These are phyloP conservation scores for Styphnolobium japonicum DNA, from an alignment of 306 rosid genomes.

Conservation along the genomic window DNA sequence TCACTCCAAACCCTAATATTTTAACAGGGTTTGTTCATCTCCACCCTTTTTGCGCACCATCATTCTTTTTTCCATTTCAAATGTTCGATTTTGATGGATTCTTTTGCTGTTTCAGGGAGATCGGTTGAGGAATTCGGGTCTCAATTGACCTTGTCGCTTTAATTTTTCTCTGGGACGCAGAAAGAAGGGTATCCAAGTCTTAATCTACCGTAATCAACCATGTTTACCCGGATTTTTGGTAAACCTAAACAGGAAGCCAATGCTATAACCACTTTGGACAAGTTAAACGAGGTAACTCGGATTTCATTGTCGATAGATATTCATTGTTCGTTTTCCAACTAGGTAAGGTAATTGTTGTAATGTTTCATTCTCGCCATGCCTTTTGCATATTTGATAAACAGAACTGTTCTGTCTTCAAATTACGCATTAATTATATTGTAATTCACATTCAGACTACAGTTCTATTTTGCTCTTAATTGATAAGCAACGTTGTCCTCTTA, in stretches of 20 bases:
- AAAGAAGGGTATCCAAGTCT: conserved; percentile 33
- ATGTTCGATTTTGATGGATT: not conserved
- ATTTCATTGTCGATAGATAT: not conserved
- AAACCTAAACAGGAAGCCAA: conserved; percentile 76
- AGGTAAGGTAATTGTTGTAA: no score
- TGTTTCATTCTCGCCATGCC: no score
- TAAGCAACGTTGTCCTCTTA: not conserved
- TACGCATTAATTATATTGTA: not conserved
- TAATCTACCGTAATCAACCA: conserved; percentile 43
- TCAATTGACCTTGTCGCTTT: not conserved
- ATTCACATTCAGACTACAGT: not conserved
- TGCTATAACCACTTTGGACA: conserved; percentile 73
- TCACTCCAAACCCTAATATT: conserved; percentile 21
- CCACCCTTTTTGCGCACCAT: not conserved
- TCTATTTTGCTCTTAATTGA: not conserved
- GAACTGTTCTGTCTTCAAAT: not conserved
- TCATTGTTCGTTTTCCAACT: not conserved
- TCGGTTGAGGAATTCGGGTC: conserved; percentile 1
- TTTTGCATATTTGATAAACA: not conserved
- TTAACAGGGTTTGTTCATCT: conserved; percentile 13
- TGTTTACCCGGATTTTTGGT: conserved; percentile 78
- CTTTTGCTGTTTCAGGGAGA: not conserved
- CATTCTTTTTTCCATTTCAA: not conserved
- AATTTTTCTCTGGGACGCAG: conserved; percentile 28
- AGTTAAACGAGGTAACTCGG: conserved; percentile 71